These are phyloP conservation scores for Colletotrichum neosansevieriae DNA, from an alignment of 2,329 filamentous ascomycete species.

Conservation along the genomic window DNA sequence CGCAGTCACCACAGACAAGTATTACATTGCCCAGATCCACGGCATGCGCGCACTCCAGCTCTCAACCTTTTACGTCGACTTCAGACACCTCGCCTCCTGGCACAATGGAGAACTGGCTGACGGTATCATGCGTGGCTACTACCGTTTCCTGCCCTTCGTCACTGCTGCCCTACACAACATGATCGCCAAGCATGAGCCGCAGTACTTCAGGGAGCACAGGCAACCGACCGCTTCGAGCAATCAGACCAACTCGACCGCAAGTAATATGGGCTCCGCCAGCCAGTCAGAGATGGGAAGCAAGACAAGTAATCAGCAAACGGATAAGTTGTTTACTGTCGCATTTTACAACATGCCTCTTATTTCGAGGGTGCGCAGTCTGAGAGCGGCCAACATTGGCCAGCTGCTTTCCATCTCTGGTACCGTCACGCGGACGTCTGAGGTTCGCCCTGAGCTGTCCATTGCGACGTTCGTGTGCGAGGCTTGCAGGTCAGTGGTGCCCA, in stretches of 20 bases:
- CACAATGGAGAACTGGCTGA: slow-evolving; percentile 85
- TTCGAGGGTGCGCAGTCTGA: slow-evolving; percentile 85
- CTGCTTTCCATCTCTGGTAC: slow-evolving; percentile 96
- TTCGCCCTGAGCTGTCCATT: slow-evolving; percentile 90
- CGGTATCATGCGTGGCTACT: slow-evolving; percentile 91
- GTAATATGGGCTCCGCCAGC: slow-evolving; percentile 70
- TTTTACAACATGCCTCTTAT: slow-evolving; percentile 94
- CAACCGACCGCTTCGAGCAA: slow-evolving; percentile 83
- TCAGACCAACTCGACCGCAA: slow-evolving; percentile 75
- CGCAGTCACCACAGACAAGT: slow-evolving; percentile 80
- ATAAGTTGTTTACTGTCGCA: slow-evolving; percentile 93
- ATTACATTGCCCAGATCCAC: slow-evolving; percentile 87
- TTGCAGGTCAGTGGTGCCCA: slow-evolving; percentile 86
- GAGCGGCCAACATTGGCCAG: slow-evolving; percentile 91
- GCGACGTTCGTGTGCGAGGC: slow-evolving; percentile 93
- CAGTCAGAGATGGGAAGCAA: slow-evolving; percentile 77
- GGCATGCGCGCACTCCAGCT: slow-evolving; percentile 79
- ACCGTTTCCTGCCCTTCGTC: slow-evolving; percentile 93
- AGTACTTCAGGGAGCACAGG: slow-evolving; percentile 93
- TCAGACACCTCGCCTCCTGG: slow-evolving; percentile 82
- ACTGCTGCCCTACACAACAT: slow-evolving; percentile 90
- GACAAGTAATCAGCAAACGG: slow-evolving; percentile 93
- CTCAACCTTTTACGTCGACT: slow-evolving; percentile 91
- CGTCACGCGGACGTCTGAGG: slow-evolving; percentile 96
- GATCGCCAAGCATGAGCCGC: slow-evolving; percentile 93